These are phyloP conservation scores for Priceomyces haplophilus DNA, from an alignment of 805 yeast species.

Conservation along the genomic window DNA sequence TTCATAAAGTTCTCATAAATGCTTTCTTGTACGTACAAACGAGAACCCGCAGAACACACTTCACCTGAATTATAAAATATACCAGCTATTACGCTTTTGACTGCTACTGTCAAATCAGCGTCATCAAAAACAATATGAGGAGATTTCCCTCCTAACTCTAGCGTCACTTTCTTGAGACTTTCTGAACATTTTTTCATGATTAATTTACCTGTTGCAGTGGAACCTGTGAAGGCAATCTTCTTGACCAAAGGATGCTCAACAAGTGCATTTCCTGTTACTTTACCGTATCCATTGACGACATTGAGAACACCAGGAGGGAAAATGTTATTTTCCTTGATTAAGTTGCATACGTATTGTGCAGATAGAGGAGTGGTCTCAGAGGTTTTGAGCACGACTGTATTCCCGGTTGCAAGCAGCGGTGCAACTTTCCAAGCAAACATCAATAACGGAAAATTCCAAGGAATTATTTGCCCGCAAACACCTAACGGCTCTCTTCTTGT, in stretches of 20 bases:
- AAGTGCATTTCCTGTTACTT: constrained; percentile 44
- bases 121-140: constrained; percentile 48
- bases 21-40: constrained; percentile 42
- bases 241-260: constrained; percentile 44
- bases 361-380: constrained; percentile 52
- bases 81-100: constrained; percentile 49
- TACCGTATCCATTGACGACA: constrained; percentile 44
- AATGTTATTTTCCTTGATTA: constrained; percentile 40
- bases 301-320: constrained; percentile 50
- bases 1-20: constrained; percentile 42
- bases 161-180: constrained; percentile 43
- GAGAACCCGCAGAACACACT: constrained; percentile 47
- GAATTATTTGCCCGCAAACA: constrained; percentile 50
- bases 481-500: constrained; percentile 43
- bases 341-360: constrained; percentile 39
- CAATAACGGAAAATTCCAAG: constrained; percentile 51
- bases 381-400: constrained; percentile 46
- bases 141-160: constrained; percentile 55
- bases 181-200: constrained; percentile 42
- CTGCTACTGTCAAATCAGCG: constrained; percentile 45
- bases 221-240: constrained; percentile 56
- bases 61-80: constrained; percentile 48
- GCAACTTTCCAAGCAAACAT: constrained; percentile 52
- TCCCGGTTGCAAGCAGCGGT: constrained; percentile 47
- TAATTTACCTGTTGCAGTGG: constrained; percentile 46